Conservation (phyloP, 805 yeast genomes). For the Ogataea pini region DNA sequence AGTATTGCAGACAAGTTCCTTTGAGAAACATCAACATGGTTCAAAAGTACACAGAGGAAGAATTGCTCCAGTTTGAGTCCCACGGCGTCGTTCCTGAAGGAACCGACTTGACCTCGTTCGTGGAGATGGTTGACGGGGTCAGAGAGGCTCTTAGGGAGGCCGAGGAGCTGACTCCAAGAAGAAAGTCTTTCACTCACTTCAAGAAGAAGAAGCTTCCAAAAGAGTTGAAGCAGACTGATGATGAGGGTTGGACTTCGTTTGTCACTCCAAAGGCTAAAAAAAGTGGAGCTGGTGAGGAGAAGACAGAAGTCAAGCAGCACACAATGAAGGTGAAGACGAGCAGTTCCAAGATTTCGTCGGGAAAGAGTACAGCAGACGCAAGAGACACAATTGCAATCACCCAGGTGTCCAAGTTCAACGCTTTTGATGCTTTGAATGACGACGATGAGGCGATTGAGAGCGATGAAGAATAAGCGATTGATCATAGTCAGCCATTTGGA, state of each 20-base stretch:
- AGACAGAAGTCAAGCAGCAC: constrained; percentile 46
- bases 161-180: constrained; percentile 44
- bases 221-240: constrained; percentile 58
- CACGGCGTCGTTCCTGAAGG: constrained; percentile 61
- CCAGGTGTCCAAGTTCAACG: constrained; percentile 68
- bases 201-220: constrained; percentile 52
- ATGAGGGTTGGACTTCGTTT: constrained; percentile 82
- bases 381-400: constrained; percentile 71
- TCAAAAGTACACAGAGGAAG: constrained; percentile 70
- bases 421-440: constrained; percentile 73
- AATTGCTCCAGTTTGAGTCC: constrained; percentile 58
- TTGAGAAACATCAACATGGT: constrained; percentile 32
- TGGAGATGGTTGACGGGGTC: constrained; percentile 65
- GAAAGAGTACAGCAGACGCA: constrained; percentile 64
- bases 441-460: constrained; percentile 42
- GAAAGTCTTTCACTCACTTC: constrained; percentile 57
- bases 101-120: constrained; percentile 64
- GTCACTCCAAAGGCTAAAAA: constrained; percentile 44
- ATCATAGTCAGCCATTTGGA: neutral
- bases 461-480: constrained; percentile 24
- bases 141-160: constrained; percentile 41
- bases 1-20: neutral
- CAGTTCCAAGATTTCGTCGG: constrained; percentile 71
- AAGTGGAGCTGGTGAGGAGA: constrained; percentile 48
- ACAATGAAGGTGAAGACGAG: constrained; percentile 64